phyloP scores from a whole-genome alignment of 2,329 filamentous ascomycete species.

The Diaporthe velutina region DNA sequence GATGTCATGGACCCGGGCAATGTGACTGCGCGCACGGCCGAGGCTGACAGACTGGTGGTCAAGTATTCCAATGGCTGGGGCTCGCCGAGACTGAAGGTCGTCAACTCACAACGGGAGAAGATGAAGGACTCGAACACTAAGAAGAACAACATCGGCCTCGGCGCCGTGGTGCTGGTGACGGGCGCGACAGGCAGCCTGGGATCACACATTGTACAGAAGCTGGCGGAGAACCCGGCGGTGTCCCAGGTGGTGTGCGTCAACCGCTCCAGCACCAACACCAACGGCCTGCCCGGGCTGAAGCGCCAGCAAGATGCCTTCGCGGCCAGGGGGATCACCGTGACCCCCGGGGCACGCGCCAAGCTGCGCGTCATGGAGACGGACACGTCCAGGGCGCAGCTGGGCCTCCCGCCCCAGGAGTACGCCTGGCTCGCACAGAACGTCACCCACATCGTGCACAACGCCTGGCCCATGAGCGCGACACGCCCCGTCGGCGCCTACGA shows the following conservation, averaged over 20 bases:
- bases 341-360: conserved; percentile 47
- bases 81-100: conserved; percentile 53
- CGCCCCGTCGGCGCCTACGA: conserved; percentile 55
- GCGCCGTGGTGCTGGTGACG: conserved; percentile 50
- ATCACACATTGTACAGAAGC: conserved; percentile 48
- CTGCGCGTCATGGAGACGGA: conserved; percentile 57
- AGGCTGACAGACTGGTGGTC: background rate
- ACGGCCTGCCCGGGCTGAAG: conserved; percentile 48
- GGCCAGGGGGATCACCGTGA: conserved; percentile 31
- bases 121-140: no score
- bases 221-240: conserved; percentile 47
- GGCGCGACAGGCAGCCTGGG: conserved; percentile 56
- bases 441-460: conserved; percentile 48
- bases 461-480: conserved; percentile 63
- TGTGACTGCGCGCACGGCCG: background rate
- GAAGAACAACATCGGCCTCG: background rate
- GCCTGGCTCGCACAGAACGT: conserved; percentile 45
- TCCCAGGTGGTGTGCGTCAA: conserved; percentile 59
- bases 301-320: conserved; percentile 50
- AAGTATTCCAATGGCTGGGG: background rate
- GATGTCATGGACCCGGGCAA: background rate
- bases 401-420: conserved; percentile 54
- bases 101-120: conserved; percentile 45
- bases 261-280: conserved; percentile 49
- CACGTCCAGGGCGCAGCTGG: conserved; percentile 55